phyloP scores from a whole-genome alignment of 176 grass and related monocot genomes.

The Saccharum officinarum region DNA sequence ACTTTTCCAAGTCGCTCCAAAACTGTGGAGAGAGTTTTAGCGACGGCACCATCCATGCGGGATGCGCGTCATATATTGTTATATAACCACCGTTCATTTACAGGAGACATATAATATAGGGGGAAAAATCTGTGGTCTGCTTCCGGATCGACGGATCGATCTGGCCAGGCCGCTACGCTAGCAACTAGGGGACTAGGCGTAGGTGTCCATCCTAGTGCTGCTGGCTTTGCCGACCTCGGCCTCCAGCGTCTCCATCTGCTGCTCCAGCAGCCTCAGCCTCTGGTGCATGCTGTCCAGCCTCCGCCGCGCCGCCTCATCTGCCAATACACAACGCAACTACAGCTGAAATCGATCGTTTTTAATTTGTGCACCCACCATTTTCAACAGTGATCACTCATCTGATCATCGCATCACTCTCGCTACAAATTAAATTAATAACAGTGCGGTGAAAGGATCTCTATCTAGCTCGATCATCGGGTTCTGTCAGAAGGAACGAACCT shows the following conservation, averaged over 20 bases:
- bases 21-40: neutral
- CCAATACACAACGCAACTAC: neutral
- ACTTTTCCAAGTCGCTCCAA: neutral
- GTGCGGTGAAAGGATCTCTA: neutral
- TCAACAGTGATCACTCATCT: neutral
- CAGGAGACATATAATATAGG: neutral
- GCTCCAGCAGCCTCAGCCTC: conserved; percentile 68
- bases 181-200: neutral
- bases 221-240: conserved; percentile 66
- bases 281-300: conserved; percentile 63
- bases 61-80: neutral
- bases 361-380: neutral
- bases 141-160: neutral
- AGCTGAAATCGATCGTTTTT: no score
- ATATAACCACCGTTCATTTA: neutral
- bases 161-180: neutral
- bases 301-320: conserved; percentile 59
- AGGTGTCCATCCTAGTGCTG: neutral
- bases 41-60: neutral
- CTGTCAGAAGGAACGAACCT: conserved; percentile 14
- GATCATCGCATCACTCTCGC: neutral
- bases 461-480: neutral
- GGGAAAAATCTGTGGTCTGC: neutral
- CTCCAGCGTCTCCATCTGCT: conserved; percentile 88
- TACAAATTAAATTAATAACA: neutral